A percentile compares a stretch with the other conserved stretches of the same genome.
Conservation (phyloP, 345 rosid genomes). For the Syzygium aromaticum region DNA sequence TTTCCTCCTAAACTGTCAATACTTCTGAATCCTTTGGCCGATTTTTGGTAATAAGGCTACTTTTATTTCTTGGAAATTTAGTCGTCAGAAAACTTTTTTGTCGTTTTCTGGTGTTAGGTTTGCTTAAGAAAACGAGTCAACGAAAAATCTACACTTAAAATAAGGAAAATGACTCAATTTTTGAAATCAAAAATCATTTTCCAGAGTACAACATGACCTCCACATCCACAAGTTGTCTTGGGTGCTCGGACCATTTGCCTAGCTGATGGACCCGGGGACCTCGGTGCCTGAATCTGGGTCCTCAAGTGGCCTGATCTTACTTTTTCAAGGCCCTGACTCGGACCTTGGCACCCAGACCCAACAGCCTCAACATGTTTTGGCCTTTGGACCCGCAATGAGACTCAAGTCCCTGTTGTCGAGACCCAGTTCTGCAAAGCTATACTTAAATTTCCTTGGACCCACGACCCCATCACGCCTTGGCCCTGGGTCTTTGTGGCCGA, state of each 20-base stretch:
- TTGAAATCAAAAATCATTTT: neutral
- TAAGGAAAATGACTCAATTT: neutral
- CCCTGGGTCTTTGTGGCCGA: neutral
- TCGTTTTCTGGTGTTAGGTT: neutral
- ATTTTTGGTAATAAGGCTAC: neutral
- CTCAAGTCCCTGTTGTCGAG: neutral
- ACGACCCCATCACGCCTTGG: neutral
- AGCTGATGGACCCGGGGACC: neutral
- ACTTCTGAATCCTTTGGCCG: neutral
- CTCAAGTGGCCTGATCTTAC: neutral
- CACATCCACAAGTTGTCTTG: neutral
- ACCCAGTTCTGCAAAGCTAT: neutral
- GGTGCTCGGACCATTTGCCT: neutral
- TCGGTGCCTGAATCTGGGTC: neutral
- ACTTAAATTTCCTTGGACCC: neutral
- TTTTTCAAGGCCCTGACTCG: neutral
- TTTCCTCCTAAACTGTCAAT: neutral
- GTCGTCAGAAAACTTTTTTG: neutral
- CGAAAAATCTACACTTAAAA: neutral
- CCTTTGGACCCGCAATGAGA: neutral
- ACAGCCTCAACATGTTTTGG: neutral
- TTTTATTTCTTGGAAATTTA: neutral
- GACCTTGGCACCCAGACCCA: neutral
- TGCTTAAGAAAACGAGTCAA: neutral
- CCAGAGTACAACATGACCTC: neutral